Evolutionary conservation across 768 basidiomycete species (phyloP).

Genomic region (Hydnomerulius pinastri): DNA sequence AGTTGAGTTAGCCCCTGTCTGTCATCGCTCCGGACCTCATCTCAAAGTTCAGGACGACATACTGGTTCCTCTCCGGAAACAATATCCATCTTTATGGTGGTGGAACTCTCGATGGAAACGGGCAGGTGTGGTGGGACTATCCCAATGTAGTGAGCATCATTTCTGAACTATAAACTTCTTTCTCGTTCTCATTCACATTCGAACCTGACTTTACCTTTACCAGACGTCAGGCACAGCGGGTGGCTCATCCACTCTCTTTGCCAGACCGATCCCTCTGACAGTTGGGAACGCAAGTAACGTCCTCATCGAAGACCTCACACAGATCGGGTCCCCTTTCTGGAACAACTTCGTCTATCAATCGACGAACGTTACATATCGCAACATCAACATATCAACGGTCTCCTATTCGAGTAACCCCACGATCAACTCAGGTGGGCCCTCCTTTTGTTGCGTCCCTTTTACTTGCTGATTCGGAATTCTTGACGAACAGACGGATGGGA

Average conservation of each 20-base stretch:
- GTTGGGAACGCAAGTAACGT: slow-evolving; percentile 41
- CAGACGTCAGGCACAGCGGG: too few relatives aligned
- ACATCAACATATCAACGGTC: not conserved
- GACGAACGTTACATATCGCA: not conserved
- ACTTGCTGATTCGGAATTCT: too few relatives aligned
- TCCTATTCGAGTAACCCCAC: too few relatives aligned
- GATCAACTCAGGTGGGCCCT: too few relatives aligned
- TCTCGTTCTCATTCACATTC: too few relatives aligned
- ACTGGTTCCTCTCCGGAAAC: slow-evolving; percentile 41
- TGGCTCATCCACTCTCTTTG: too few relatives aligned
- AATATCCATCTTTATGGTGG: slow-evolving; percentile 43
- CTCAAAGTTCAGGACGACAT: slow-evolving; percentile 33
- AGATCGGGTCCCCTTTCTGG: slow-evolving; percentile 12
- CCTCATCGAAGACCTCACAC: slow-evolving; percentile 34
- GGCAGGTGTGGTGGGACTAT: slow-evolving; percentile 44
- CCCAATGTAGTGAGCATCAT: too few relatives aligned
- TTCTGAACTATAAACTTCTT: too few relatives aligned
- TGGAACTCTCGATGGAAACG: slow-evolving; percentile 46
- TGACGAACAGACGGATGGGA: too few relatives aligned
- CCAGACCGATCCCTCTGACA: slow-evolving; percentile 41
- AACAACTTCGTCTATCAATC: not conserved
- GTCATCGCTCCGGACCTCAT: not conserved
- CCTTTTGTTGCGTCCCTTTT: too few relatives aligned
- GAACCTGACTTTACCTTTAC: too few relatives aligned
- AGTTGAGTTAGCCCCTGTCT: not conserved